Conservation (phyloP, 108 stramenopile species). For the Cyclotella choctawhatcheeana region DNA sequence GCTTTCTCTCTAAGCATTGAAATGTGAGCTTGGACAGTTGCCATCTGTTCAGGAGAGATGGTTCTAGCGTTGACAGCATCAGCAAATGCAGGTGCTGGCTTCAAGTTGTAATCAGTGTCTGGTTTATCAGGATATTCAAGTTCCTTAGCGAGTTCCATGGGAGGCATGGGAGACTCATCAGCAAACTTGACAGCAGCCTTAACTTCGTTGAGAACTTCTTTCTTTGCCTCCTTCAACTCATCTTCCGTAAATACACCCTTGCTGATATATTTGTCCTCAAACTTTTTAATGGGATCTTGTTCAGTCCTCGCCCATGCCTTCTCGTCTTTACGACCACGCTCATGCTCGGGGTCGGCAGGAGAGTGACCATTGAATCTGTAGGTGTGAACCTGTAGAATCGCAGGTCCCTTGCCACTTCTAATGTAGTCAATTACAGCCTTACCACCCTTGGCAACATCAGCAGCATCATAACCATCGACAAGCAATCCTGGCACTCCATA, state of each 20-base stretch:
- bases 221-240: conserved; percentile 85
- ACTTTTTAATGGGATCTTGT: conserved; percentile 96
- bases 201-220: conserved; percentile 81
- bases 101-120: conserved; percentile 94
- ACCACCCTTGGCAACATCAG: conserved; percentile 94
- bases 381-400: conserved; percentile 97
- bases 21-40: conserved; percentile 79
- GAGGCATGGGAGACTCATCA: conserved; percentile 91
- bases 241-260: conserved; percentile 88
- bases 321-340: conserved; percentile 98
- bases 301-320: conserved; percentile 96
- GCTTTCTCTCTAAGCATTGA: conserved; percentile 80
- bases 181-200: conserved; percentile 95
- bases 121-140: conserved; percentile 97
- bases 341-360: conserved; percentile 98
- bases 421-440: conserved; percentile 97
- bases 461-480: conserved; percentile 91
- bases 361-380: conserved; percentile 98
- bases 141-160: conserved; percentile 94
- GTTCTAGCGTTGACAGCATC: conserved; percentile 89
- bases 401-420: conserved; percentile 92
- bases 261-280: conserved; percentile 84
- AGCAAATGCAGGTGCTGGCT: conserved; percentile 78
- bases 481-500: conserved; percentile 95
- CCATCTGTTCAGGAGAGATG: conserved; percentile 79